phyloP scores from a whole-genome alignment of 192 early-diverging fungal species.

The Dispira simplex region DNA sequence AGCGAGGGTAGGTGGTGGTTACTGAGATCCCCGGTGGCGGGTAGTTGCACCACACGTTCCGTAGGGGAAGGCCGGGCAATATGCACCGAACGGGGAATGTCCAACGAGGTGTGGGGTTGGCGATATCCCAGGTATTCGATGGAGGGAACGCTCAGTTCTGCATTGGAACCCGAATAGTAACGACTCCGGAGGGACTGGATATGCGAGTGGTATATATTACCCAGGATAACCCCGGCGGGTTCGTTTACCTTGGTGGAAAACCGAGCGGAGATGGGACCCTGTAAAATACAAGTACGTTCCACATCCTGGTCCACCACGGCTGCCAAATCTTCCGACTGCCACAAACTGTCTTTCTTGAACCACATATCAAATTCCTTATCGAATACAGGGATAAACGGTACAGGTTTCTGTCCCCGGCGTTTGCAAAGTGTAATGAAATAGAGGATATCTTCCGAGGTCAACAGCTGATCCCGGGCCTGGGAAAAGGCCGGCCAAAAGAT shows the following conservation, averaged over 20 bases:
- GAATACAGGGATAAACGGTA: conserved; percentile 75
- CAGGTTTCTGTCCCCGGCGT: conserved; percentile 71
- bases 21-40: conserved; percentile 24
- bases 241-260: conserved; percentile 60
- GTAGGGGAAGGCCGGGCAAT: conserved; percentile 23
- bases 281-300: conserved; percentile 68
- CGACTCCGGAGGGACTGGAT: conserved; percentile 53
- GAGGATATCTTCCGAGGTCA: conserved; percentile 73
- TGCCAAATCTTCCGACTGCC: conserved; percentile 80
- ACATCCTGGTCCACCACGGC: conserved; percentile 74
- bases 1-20: not conserved
- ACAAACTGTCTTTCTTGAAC: conserved; percentile 82
- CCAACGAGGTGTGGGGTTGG: conserved; percentile 6
- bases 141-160: conserved; percentile 43
- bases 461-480: conserved; percentile 44
- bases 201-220: conserved; percentile 65
- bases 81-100: conserved; percentile 19
- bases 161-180: conserved; percentile 41
- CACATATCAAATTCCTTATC: conserved; percentile 79
- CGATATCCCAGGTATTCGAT: conserved; percentile 56
- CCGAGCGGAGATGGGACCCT: conserved; percentile 71
- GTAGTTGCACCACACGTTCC: conserved; percentile 40
- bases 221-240: conserved; percentile 80
- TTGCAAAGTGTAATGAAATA: conserved; percentile 63
- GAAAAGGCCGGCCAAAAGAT: conserved; percentile 52